These are phyloP conservation scores for Senna tora DNA, from an alignment of 306 rosid species.

Conservation along the genomic window DNA sequence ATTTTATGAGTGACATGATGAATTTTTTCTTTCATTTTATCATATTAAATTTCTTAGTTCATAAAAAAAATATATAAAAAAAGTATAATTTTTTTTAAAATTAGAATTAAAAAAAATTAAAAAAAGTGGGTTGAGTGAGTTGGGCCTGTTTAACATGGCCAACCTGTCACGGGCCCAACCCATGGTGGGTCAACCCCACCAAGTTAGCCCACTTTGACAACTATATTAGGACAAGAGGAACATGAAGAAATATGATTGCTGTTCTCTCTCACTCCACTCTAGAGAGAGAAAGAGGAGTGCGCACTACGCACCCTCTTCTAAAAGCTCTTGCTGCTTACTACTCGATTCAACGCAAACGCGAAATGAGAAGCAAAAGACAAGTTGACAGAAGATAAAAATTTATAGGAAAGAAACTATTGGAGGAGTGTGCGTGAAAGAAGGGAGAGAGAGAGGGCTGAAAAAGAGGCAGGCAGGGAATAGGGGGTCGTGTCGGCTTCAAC, in stretches of 20 bases:
- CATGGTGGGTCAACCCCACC: no score
- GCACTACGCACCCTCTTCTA: conserved; percentile 6
- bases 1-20: no score
- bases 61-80: no score
- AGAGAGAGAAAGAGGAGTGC: conserved; percentile 15
- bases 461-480: conserved; percentile 40
- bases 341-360: not conserved
- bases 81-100: no score
- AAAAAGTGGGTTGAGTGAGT: no score
- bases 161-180: not conserved
- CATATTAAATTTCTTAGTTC: no score
- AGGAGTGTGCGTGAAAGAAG: not conserved
- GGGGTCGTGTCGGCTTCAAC: conserved; percentile 85
- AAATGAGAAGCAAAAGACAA: not conserved
- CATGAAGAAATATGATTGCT: no score
- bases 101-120: no score
- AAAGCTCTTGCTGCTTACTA: not conserved
- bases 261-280: conserved; percentile 14
- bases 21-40: no score
- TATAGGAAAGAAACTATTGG: not conserved
- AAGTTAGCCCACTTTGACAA: no score
- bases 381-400: not conserved
- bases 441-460: conserved; percentile 27
- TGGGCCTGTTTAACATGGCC: no score
- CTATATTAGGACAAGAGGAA: no score